Evolutionary conservation across 2,329 filamentous ascomycete species (phyloP).

Genomic region (Colletotrichum liriopes): DNA sequence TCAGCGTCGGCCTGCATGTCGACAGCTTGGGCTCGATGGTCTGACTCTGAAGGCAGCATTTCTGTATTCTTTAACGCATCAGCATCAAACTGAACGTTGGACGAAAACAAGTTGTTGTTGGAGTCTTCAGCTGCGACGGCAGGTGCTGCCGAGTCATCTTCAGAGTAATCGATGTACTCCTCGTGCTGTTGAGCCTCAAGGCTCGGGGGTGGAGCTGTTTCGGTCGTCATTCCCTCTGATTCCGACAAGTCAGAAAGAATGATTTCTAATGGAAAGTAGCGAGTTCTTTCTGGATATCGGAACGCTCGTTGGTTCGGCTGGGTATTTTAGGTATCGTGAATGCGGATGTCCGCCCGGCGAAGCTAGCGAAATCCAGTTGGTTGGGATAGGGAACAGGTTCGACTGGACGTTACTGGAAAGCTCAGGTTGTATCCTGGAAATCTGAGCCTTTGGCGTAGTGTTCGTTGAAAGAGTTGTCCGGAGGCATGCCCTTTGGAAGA

Average conservation of each 20-base stretch:
- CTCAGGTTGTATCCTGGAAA: neutral
- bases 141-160: slow-evolving; percentile 37
- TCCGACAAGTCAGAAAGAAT: neutral
- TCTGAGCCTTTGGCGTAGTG: neutral
- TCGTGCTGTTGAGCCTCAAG: slow-evolving; percentile 33
- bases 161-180: slow-evolving; percentile 42
- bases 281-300: neutral
- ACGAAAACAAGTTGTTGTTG: slow-evolving; percentile 25
- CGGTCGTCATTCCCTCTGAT: slow-evolving; percentile 27
- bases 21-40: slow-evolving; percentile 45
- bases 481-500: neutral
- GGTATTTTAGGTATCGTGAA: neutral
- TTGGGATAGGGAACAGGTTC: neutral
- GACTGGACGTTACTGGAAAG: neutral
- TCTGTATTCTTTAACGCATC: neutral
- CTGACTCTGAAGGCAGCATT: slow-evolving; percentile 34
- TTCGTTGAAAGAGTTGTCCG: neutral
- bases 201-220: slow-evolving; percentile 31
- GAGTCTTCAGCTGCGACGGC: slow-evolving; percentile 17
- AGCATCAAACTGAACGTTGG: slow-evolving; percentile 26
- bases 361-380: slow-evolving; percentile 3
- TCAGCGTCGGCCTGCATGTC: slow-evolving; percentile 15
- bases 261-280: neutral
- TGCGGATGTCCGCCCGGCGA: slow-evolving; percentile 21
- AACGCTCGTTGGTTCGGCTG: neutral